Base-by-base conservation (phyloP, 352 stramenopile genomes). In the Phytophthora fragariae region DNA sequence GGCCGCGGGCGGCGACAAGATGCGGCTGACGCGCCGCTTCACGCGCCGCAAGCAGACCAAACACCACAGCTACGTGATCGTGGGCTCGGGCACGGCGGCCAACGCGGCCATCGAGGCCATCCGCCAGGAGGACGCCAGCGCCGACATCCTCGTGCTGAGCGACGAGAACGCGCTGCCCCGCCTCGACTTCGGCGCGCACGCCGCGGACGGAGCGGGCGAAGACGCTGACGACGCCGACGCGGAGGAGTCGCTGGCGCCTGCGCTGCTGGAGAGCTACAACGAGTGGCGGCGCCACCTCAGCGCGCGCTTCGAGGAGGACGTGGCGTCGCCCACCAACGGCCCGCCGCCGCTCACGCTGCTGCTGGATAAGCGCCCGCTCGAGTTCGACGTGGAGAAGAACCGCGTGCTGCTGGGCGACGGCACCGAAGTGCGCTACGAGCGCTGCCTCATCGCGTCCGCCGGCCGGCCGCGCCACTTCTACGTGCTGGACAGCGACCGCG, bases 91-190 rank as follows among this genome's bases (percentile, higher is more conserved):
- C 15, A 98, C 93, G 3, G 85, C 93, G 19, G 93, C 93, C 12
- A 92, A 97, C 72, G 92, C 93, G 0, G 93, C 93, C 27, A 96
- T 98, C 62, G 93, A 98, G 68, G 90, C 92, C 27, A 98, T 98
- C 58, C 85, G 93, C 15, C 91, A 97, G 72, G 80, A 91, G 55
- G 79, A 95, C 21, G 65, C 75, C 1, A 64, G 78, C 27, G 90
- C 92, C 15, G 89, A 98, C 57, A 97, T 98, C 57, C 73, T 98
- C 35, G 89, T 98, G 14, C 84, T 98, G 24, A 96, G 86, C 69
- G 90, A 97, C 64, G 91, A 95, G 70, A 74, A 84, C 17, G 83
- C 85, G 12, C 71, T 90, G 54, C 86, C 86, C 0, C 85, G 88
- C 24, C 66, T 90, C 17, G 87, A 96, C 63, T 86, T 82, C 33